Conservation (phyloP, 2,329 filamentous ascomycete genomes). For the Aspergillus brasiliensis region DNA sequence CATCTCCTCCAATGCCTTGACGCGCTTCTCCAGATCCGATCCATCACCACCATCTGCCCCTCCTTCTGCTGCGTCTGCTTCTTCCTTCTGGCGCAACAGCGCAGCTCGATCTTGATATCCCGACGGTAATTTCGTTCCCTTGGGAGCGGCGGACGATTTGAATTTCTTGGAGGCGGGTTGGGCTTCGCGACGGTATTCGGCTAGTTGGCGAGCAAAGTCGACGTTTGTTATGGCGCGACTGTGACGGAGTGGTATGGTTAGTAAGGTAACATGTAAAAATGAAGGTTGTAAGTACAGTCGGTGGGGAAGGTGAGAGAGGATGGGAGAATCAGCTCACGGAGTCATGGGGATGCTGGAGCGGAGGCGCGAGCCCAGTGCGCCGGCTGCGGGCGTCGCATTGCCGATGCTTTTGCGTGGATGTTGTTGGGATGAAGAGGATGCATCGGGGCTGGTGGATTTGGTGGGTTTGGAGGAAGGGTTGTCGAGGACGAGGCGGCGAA, state of each 20-base stretch:
- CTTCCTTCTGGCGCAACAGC: conserved; percentile 60
- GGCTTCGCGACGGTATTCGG: conserved; percentile 65
- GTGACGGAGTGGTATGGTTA: not conserved
- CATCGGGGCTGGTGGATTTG: conserved; percentile 10
- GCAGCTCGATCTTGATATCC: conserved; percentile 85
- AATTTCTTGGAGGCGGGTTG: conserved; percentile 70
- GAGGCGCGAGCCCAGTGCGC: conserved; percentile 72
- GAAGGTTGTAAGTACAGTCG: not conserved
- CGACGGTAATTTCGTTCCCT: conserved; percentile 74
- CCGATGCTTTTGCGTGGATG: conserved; percentile 29
- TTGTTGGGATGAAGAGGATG: conserved; percentile 15
- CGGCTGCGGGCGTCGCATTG: conserved; percentile 52
- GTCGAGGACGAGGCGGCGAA: conserved; percentile 74
- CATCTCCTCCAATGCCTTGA: conserved; percentile 78
- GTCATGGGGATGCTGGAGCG: conserved; percentile 90
- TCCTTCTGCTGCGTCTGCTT: conserved; percentile 44
- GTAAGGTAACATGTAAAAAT: conserved; percentile 15
- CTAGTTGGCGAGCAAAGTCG: conserved; percentile 82
- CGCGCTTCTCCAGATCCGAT: conserved; percentile 58
- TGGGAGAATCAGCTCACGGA: conserved; percentile 60
- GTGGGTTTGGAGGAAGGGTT: conserved; percentile 31
- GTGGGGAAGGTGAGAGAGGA: not conserved
- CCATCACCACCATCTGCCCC: conserved; percentile 24
- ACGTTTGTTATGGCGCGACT: conserved; percentile 68
- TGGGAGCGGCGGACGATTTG: conserved; percentile 73